Evolutionary conservation across 495 filamentous ascomycete species (phyloP), one percentile per base, ranked within the genome.

Genomic region (Trypethelium eluteriae): DNA sequence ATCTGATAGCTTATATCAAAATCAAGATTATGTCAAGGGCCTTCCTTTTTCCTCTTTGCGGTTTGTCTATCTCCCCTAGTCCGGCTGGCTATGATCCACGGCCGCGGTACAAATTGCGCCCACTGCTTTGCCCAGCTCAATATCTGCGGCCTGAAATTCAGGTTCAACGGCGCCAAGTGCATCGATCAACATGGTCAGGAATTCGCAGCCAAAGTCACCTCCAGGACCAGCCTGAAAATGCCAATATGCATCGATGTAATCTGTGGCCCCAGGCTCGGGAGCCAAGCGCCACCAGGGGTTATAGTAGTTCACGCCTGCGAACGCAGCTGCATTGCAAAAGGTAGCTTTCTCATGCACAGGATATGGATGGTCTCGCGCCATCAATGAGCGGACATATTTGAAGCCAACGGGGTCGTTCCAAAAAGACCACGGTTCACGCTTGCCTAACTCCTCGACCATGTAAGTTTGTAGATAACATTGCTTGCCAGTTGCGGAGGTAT

Each of bases 241-340:
- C 49, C 49, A 53, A 18, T 53, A 53, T 11, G n/a, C 49, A 53
- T 53, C n/a, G 49, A 53, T 53, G n/a, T 64, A 67, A 12, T 67
- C 66, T 12, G 35, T 34, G 16, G 66, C 44, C 39, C 66, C 62
- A 16, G 66, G 62, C 36, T 67, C 9, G 16, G 39, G 39, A 6
- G 66, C 62, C 44, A 64, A n/a, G 36, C 62, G 62, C 66, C 66
- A 67, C 61, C 39, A 67, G 18, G 63, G 66, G 16, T 62, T 53
- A 50, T 64, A 67, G 32, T 50, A 41, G 12, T 67, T 62, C 25
- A 38, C 61, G 32, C 56, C 44, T 16, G 66, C 66, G 36, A 64
- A 67, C 39, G 63, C 61, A 25, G 61, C 66, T 0, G 66, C 62
- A 57, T 67, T 64, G 57, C 66, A 67, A 34, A 65, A 36, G 12